These are phyloP conservation scores for Erodium trifolium DNA, from an alignment of 441 rosid genomes.

Conservation along the genomic window DNA sequence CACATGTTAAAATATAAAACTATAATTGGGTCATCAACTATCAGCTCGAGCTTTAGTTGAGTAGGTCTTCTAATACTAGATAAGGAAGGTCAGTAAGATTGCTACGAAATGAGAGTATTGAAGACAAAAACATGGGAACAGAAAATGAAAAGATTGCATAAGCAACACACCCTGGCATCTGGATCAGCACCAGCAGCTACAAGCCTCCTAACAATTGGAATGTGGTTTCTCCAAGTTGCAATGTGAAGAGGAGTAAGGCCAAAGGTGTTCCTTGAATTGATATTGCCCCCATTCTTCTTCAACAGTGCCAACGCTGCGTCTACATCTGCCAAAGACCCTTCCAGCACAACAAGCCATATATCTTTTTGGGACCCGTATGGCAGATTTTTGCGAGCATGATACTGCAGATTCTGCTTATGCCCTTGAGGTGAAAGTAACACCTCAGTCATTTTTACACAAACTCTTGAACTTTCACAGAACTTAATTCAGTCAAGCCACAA, in stretches of 20 bases:
- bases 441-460: slow-evolving; percentile 36
- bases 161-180: slow-evolving; percentile 70
- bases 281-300: slow-evolving; percentile 79
- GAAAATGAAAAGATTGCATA: too few species aligned
- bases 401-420: slow-evolving; percentile 47
- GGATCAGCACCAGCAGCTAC: slow-evolving; percentile 96
- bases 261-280: slow-evolving; percentile 62
- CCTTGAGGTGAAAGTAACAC: slow-evolving; percentile 49
- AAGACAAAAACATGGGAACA: too few species aligned
- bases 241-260: slow-evolving; percentile 88
- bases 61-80: too few species aligned
- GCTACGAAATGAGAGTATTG: too few species aligned
- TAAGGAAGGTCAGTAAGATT: too few species aligned
- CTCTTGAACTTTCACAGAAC: slow-evolving; percentile 13
- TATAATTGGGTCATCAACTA: too few species aligned
- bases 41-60: too few species aligned
- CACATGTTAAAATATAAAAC: too few species aligned
- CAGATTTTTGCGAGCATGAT: slow-evolving; percentile 39
- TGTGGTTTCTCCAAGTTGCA: slow-evolving; percentile 93
- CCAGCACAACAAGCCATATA: slow-evolving; percentile 67
- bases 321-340: slow-evolving; percentile 81
- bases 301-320: slow-evolving; percentile 54
- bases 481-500: slow-evolving; percentile 11
- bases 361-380: slow-evolving; percentile 46
- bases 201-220: slow-evolving; percentile 85